A percentile compares a stretch with the other conserved stretches of the same genome.
These are phyloP conservation scores for Carallia pectinifolia DNA, from an alignment of 345 rosid genomes.

Conservation along the genomic window DNA sequence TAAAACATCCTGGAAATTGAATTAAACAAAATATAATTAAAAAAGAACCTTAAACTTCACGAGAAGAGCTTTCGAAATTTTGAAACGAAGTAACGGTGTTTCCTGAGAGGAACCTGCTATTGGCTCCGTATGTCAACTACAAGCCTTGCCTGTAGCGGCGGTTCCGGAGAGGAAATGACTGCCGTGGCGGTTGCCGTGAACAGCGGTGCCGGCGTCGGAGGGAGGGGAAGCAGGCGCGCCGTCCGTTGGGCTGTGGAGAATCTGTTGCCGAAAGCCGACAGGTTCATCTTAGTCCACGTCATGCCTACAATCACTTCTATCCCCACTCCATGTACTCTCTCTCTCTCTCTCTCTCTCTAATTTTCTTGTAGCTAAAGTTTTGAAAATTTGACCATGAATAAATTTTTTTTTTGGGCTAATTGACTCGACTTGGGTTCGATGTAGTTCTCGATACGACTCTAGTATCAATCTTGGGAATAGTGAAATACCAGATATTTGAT, in stretches of 20 bases:
- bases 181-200: constrained; percentile 60
- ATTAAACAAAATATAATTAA: too few species aligned
- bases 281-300: constrained; percentile 72
- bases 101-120: too few species aligned
- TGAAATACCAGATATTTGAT: too few species aligned
- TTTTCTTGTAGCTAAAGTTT: neutral
- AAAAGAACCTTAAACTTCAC: too few species aligned
- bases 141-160: neutral
- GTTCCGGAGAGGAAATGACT: constrained; percentile 29
- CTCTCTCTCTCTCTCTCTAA: neutral
- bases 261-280: constrained; percentile 43
- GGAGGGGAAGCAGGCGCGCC: constrained; percentile 71
- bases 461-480: too few species aligned
- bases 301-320: constrained; percentile 58
- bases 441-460: too few species aligned
- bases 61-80: too few species aligned
- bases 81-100: too few species aligned
- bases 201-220: constrained; percentile 45
- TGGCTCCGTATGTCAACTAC: too few species aligned
- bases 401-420: too few species aligned
- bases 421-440: too few species aligned
- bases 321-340: constrained; percentile 63
- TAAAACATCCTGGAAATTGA: too few species aligned
- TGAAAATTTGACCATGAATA: neutral
- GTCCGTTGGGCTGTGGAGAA: constrained; percentile 74